A percentile compares a stretch with the other conserved stretches of the same genome.
phyloP scores from a whole-genome alignment of 73 alveolate species.

The Urostyla sp. region DNA sequence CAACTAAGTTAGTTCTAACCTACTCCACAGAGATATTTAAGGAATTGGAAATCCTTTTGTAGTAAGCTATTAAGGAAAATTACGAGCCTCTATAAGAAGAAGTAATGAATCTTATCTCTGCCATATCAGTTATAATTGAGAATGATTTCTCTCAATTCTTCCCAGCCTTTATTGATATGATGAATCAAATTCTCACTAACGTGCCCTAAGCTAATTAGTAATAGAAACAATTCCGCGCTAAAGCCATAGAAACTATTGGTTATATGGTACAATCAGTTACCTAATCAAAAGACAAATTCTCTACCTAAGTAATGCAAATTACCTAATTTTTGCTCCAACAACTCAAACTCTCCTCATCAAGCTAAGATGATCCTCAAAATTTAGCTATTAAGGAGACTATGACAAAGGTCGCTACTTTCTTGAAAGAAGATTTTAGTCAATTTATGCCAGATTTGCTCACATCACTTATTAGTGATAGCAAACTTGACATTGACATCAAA shows the following conservation, averaged over 20 bases:
- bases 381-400: conserved; percentile 63
- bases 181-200: conserved; percentile 28
- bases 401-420: conserved; percentile 53
- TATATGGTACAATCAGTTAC: conserved; percentile 54
- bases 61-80: conserved; percentile 52
- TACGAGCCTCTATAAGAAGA: conserved; percentile 66
- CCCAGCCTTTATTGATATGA: conserved; percentile 47
- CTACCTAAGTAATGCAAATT: conserved; percentile 10
- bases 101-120: conserved; percentile 59
- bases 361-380: conserved; percentile 64
- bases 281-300: conserved; percentile 22
- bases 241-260: conserved; percentile 63
- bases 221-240: conserved; percentile 47
- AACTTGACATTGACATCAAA: conserved; percentile 47
- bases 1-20: conserved; percentile 4
- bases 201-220: conserved; percentile 41
- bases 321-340: neutral
- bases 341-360: neutral
- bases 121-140: conserved; percentile 48
- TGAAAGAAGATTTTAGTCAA: conserved; percentile 65
- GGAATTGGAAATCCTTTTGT: conserved; percentile 7
- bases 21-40: conserved; percentile 25
- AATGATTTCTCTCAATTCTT: conserved; percentile 53
- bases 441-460: conserved; percentile 53
- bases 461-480: conserved; percentile 36